Evolutionary conservation across 176 grass and related monocot genomes (phyloP), one percentile per base, ranked within the genome.

Genomic region (Dendrocalamus sinicus): DNA sequence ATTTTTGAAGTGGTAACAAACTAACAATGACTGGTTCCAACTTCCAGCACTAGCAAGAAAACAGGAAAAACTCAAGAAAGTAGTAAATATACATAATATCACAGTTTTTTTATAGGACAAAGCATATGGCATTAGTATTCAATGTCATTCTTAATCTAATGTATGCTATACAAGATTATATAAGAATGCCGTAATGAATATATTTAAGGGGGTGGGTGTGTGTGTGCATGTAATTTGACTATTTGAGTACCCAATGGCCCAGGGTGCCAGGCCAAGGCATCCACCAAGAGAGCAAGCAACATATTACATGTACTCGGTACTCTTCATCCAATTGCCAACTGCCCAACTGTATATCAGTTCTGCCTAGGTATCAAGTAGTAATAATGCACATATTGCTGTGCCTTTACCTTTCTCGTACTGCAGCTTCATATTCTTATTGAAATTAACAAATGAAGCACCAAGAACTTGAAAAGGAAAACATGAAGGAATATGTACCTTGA

Each of bases 401-500:
- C 15, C 32, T 76, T 40, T 32, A 78, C 43, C 14, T 24, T 79
- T 9, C 7, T 20, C n/a, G 51, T 8, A 15, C 8, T 28, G 12
- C 48, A 57, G 67, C 22, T 71, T 83, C 16, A 62, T 73, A 76
- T 72, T 78, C 19, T 74, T 57, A 24, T 69, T 24, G 24, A 84
- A 88, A 76, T 52, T 3, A 82, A 76, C 47, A 66, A 73, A 66
- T 58, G 16, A 87, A 32, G 17, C 5, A 28, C 1, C 11, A 68
- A 15, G 16, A 77, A 70, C 22, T 41, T 74, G 35, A 75, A 15
- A 63, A 71, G 16, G 0, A 63, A 81, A 81, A 77, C 35, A 86
- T 32, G 17, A 64, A 77, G 30, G 73, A 43, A 53, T 12, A 87
- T 60, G 53, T 44, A 98, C 96, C 93, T 99, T 94, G 37, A 96